Evolutionary conservation across 1,284 basidiomycete species (phyloP).

Genomic region (Fomitopsis palustris): DNA sequence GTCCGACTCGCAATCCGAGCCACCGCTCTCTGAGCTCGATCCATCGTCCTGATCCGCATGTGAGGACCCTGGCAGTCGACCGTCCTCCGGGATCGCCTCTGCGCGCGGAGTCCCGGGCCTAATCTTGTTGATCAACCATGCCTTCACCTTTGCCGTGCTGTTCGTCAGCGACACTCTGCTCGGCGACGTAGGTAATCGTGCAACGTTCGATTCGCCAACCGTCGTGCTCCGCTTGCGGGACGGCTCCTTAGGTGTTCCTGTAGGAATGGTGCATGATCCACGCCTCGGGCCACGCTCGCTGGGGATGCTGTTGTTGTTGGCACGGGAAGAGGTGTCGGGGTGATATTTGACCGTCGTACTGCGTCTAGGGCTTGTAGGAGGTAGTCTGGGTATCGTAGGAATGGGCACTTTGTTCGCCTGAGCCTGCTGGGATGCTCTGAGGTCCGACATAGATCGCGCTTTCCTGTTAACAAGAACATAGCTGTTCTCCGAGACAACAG

Average conservation of each 20-base stretch:
- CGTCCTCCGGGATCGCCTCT: slow-evolving; percentile 15
- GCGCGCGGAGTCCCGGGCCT: slow-evolving; percentile 31
- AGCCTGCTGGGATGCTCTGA: slow-evolving; percentile 7
- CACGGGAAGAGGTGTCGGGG: neutral
- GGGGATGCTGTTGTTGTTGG: neutral
- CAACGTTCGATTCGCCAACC: slow-evolving; percentile 8
- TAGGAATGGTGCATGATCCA: neutral
- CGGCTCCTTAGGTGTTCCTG: neutral
- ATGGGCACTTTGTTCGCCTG: neutral
- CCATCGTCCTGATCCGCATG: neutral
- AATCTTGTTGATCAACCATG: slow-evolving; percentile 62
- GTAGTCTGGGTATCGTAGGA: slow-evolving; percentile 9
- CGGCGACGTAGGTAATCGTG: slow-evolving; percentile 8
- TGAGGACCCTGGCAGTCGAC: neutral
- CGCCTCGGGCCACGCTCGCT: neutral
- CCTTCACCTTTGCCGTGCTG: slow-evolving; percentile 47
- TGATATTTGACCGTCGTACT: neutral
- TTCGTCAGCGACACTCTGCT: slow-evolving; percentile 17
- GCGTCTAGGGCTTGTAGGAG: slow-evolving; percentile 1
- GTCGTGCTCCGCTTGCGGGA: slow-evolving; percentile 19
- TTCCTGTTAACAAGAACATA: slow-evolving; percentile 15
- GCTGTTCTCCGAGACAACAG: slow-evolving; percentile 21
- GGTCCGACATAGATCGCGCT: slow-evolving; percentile 23
- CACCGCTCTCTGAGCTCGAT: slow-evolving; percentile 1
- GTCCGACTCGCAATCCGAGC: neutral